Percentiles rank a stretch among this genome's conserved stretches.
Evolutionary conservation across 306 rosid genomes (phyloP).

Genomic region (Quercus ilex): DNA sequence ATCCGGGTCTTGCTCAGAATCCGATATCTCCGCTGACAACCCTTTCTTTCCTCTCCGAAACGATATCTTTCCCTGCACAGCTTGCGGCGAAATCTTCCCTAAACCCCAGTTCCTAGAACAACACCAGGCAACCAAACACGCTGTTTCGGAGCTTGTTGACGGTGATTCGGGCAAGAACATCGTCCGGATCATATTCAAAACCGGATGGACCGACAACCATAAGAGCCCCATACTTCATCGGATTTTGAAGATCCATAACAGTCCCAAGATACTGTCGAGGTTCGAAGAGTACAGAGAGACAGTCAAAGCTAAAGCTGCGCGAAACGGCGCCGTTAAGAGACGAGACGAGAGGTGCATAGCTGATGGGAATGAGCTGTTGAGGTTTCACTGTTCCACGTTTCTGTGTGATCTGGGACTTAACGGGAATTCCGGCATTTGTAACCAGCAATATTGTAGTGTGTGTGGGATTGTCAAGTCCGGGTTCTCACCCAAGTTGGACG

Average conservation of each 20-base stretch:
- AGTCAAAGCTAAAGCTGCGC: slow-evolving; percentile 57
- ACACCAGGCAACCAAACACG: slow-evolving; percentile 68
- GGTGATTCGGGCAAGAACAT: slow-evolving; percentile 91
- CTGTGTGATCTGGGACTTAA: slow-evolving; percentile 69
- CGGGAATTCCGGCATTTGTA: slow-evolving; percentile 69
- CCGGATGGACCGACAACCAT: slow-evolving; percentile 65
- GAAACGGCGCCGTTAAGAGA: slow-evolving; percentile 34
- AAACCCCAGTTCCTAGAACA: slow-evolving; percentile 62
- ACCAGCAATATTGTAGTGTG: slow-evolving; percentile 70
- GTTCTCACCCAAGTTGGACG: slow-evolving; percentile 83
- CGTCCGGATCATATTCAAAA: slow-evolving; percentile 77
- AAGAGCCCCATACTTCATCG: slow-evolving; percentile 43
- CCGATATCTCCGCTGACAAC: slow-evolving; percentile 53
- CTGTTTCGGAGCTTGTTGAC: slow-evolving; percentile 69
- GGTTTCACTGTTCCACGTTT: slow-evolving; percentile 89
- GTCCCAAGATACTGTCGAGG: slow-evolving; percentile 69
- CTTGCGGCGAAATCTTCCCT: slow-evolving; percentile 88
- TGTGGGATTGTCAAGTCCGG: slow-evolving; percentile 87
- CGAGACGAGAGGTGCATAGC: slow-evolving; percentile 86
- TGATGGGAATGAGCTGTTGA: slow-evolving; percentile 89
- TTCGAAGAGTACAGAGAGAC: slow-evolving; percentile 84
- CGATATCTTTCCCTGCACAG: slow-evolving; percentile 93
- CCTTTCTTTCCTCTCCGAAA: slow-evolving; percentile 79
- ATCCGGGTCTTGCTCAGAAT: slow-evolving; percentile 40
- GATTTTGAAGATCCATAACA: slow-evolving; percentile 84